These are phyloP conservation scores for Pseudomonodictys pantanalensis DNA, from an alignment of 495 filamentous ascomycete genomes.

Conservation along the genomic window DNA sequence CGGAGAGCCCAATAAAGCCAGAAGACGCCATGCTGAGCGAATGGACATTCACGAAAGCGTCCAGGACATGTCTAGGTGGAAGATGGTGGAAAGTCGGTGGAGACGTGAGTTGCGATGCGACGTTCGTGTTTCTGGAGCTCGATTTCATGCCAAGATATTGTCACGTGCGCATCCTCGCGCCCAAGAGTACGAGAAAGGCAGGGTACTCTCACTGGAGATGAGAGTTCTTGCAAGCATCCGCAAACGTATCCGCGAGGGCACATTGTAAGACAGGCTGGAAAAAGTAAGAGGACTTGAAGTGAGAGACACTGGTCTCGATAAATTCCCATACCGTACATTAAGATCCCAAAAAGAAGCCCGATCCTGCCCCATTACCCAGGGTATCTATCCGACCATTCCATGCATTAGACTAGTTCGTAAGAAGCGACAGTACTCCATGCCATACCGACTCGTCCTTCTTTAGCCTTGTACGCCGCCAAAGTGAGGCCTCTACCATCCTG, in stretches of 20 bases:
- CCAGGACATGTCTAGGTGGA: neutral
- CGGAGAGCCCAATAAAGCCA: conserved; percentile 75
- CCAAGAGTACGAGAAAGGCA: too few species aligned
- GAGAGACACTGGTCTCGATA: too few species aligned
- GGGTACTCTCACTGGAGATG: too few species aligned
- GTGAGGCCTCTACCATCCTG: conserved; percentile 66
- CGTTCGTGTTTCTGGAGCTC: too few species aligned
- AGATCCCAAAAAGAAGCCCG: neutral
- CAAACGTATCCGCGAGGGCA: too few species aligned
- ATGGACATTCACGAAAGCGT: neutral
- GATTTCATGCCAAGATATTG: too few species aligned
- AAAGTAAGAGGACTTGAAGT: too few species aligned
- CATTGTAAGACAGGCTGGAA: too few species aligned
- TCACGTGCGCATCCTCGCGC: too few species aligned
- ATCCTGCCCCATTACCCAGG: neutral
- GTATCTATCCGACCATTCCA: conserved; percentile 5
- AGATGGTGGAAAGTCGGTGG: neutral
- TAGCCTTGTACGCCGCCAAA: conserved; percentile 59
- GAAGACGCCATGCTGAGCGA: conserved; percentile 51
- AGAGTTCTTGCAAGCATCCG: too few species aligned
- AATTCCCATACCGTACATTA: neutral
- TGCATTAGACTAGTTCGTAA: conserved; percentile 65
- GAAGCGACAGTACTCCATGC: conserved; percentile 58
- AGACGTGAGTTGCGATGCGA: neutral
- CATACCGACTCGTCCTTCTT: conserved; percentile 60